A percentile compares a stretch with the other conserved stretches of the same genome.
Conservation (phyloP, 2,329 filamentous ascomycete genomes). For the Arthrobotrys conoides region DNA sequence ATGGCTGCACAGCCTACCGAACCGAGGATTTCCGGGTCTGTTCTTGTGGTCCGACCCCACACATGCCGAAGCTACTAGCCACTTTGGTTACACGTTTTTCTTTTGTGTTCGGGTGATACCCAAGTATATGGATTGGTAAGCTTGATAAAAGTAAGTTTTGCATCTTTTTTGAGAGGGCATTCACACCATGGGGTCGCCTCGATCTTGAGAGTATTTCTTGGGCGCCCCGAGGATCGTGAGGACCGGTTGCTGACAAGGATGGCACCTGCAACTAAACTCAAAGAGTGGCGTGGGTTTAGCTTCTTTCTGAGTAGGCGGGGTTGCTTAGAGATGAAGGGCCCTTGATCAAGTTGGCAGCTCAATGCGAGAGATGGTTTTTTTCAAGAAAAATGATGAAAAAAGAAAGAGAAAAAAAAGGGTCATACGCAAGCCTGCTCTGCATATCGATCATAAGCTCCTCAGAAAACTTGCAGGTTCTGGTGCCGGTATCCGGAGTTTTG, state of each 20-base stretch:
- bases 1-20: constrained; percentile 6
- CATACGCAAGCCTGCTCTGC: constrained; percentile 18
- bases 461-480: constrained; percentile 15
- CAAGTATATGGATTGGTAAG: constrained; percentile 42
- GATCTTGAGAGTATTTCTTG: constrained; percentile 32
- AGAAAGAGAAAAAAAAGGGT: not conserved
- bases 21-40: constrained; percentile 35
- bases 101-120: constrained; percentile 6
- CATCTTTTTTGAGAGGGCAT: not conserved
- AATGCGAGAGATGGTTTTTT: constrained; percentile 1
- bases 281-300: not conserved
- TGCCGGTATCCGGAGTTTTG: constrained; percentile 28
- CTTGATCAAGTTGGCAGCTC: constrained; percentile 12
- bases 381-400: not conserved
- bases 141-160: constrained; percentile 28
- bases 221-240: constrained; percentile 47
- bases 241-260: constrained; percentile 28
- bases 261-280: constrained; percentile 1
- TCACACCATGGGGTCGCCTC: constrained; percentile 22
- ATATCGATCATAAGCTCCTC: not conserved
- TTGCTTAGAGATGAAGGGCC: not conserved
- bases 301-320: constrained; percentile 5
- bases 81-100: not conserved
- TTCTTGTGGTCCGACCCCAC: constrained; percentile 12
- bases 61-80: constrained; percentile 3